A percentile compares a stretch with the other conserved stretches of the same genome.
Conservation (phyloP, 306 rosid genomes). For the Vachellia collinsii region DNA sequence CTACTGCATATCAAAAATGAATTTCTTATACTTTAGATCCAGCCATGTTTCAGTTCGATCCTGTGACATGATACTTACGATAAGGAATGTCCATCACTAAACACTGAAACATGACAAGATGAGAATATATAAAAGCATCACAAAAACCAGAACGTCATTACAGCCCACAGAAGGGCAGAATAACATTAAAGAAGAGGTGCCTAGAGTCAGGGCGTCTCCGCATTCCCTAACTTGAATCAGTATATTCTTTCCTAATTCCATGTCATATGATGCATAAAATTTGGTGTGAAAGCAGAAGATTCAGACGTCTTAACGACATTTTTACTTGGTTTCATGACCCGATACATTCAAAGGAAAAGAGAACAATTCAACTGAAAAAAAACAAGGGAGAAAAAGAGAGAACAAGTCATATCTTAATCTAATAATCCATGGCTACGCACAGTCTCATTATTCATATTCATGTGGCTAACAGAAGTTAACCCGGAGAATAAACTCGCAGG, state of each 20-base stretch:
- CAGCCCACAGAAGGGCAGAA: too few species aligned
- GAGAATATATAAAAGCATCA: not conserved
- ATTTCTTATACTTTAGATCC: not conserved
- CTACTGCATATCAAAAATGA: not conserved
- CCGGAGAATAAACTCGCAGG: not conserved
- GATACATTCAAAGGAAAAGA: not conserved
- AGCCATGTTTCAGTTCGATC: not conserved
- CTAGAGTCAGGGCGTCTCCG: too few species aligned
- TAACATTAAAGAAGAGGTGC: too few species aligned
- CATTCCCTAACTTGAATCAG: not conserved
- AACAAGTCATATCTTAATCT: not conserved
- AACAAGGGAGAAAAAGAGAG: not conserved
- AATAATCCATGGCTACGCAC: not conserved
- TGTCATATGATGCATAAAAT: not conserved
- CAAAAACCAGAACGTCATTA: not conserved
- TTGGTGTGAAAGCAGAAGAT: not conserved
- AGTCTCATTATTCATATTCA: not conserved
- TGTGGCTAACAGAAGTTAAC: not conserved
- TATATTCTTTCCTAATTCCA: not conserved
- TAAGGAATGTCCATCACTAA: not conserved
- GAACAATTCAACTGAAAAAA: not conserved
- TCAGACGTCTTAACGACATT: not conserved
- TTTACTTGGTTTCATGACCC: not conserved
- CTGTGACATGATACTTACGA: not conserved
- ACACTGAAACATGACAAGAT: not conserved